Evolutionary conservation across 768 basidiomycete species (phyloP), one percentile per base, ranked within the genome.

Genomic region (Boletus coccyginus): DNA sequence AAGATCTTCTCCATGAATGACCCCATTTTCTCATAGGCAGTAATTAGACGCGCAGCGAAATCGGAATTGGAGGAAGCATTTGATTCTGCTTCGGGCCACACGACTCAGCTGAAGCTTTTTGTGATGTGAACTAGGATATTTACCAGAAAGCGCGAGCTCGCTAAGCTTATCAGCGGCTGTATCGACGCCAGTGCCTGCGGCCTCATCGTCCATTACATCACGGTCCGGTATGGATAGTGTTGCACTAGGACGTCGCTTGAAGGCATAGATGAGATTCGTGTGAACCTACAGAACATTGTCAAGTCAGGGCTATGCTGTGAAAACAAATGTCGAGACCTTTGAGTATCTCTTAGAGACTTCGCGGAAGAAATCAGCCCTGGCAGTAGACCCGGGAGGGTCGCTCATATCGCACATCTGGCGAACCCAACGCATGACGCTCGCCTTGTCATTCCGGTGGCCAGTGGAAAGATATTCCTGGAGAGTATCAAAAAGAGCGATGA

Each of bases 401-500:
- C 40, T 46, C 43, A 55, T 39, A 5, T 55, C 36, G 32, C 59
- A 60, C 57, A 59, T 59, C 4, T 45, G 24, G 32, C n/a, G 1
- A 2, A 46, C 40, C 59, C 51, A 59, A 6, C 14, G 0, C 51
- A 53, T 41, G 12, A 46, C 3, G 3, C 2, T 27, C 27, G 21
- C 27, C 19, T 45, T 53, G n/a, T 21, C 4, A 7, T 9, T 19
- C 9, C 11, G 35, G 7, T 38, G n/a, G 5, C 13, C 1, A n/a
- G 32, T 32, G 2, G 31, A 14, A 14, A 66, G 31, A 32, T 39
- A 27, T 17, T n/a, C 43, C 2, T 48, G 3, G 6, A 64, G 42
- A 0, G 48, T 36, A 1, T 38, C 21, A 5, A 66, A 66, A 21
- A 66, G 43, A 8, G 64, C 62, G 1, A 41, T 52, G 46, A 66